Evolutionary conservation across 1,284 basidiomycete species (phyloP), one percentile per base, ranked within the genome.

Genomic region (Thelephora terrestris): DNA sequence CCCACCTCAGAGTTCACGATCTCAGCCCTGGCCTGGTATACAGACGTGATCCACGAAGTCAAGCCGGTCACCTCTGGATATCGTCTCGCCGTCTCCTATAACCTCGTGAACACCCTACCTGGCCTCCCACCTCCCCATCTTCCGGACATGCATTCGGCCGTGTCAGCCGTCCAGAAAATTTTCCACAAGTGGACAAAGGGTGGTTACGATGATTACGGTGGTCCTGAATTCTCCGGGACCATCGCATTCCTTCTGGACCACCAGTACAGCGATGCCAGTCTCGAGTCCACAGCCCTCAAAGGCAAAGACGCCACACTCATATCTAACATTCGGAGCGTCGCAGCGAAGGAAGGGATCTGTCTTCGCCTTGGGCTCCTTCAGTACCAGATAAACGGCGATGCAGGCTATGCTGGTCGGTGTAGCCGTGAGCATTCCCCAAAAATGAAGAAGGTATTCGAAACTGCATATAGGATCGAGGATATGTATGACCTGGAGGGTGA

Each of bases 11-110:
- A 58, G 2, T 50, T 57, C 7, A 55, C 58, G 2, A 70, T 67
- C 0, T 58, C 65, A 1, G 58, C 71, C 12, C 56, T 74, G 16
- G 62, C 71, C 2, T 76, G 73, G 70, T 74, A 74, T 53, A 71
- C 69, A 4, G 71, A 71, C 50, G 71, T 73, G 39, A 57, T 53
- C n/a, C 69, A 71, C 52, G 70, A 71, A 58, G 61, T 73, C 45
- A 67, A 71, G 52, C 66, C 71, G 6, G 58, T 76, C 21, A 66
- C 62, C 5, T 61, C 63, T n/a, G 73, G 71, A 2, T 68, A 70
- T 48, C 65, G 67, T 6, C 61, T 74, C 20, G 71, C 69, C 2
- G 61, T 75, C 7, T 64, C 67, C 0, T 75, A 71, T 57, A 70
- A 73, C 50, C 62, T 74, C 45, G 59, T 71, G 27, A 64, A 67